phyloP scores from a whole-genome alignment of 805 yeast species.

The Metschnikowia gelsemii region DNA sequence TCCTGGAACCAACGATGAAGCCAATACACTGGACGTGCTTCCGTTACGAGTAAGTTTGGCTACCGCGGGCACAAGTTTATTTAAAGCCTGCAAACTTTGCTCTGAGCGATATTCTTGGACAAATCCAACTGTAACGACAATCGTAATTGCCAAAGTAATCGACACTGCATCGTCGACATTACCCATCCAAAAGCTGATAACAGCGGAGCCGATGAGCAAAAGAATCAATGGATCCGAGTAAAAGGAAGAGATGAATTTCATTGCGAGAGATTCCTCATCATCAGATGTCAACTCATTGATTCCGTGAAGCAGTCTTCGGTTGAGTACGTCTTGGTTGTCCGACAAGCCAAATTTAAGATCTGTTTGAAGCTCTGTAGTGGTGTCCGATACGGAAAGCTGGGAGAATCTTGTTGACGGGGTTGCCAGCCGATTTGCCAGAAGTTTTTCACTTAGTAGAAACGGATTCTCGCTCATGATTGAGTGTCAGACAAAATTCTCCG shows the following conservation, averaged over 20 bases:
- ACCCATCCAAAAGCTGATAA: slow-evolving; percentile 87
- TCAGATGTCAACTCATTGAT: slow-evolving; percentile 72
- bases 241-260: slow-evolving; percentile 76
- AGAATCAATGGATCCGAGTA: slow-evolving; percentile 90
- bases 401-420: slow-evolving; percentile 68
- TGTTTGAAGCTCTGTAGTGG: slow-evolving; percentile 61
- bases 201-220: slow-evolving; percentile 85
- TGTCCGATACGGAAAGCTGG: slow-evolving; percentile 61
- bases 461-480: slow-evolving; percentile 42
- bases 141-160: slow-evolving; percentile 85
- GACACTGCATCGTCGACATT: slow-evolving; percentile 94
- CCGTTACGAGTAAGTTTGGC: slow-evolving; percentile 88
- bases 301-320: slow-evolving; percentile 76
- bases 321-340: slow-evolving; percentile 65
- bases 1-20: slow-evolving; percentile 90
- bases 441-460: slow-evolving; percentile 26
- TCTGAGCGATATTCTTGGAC: slow-evolving; percentile 97
- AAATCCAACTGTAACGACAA: slow-evolving; percentile 95
- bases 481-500: neutral
- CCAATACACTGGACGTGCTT: slow-evolving; percentile 74
- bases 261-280: slow-evolving; percentile 71
- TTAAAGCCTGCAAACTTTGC: slow-evolving; percentile 88
- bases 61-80: slow-evolving; percentile 93
- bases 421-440: slow-evolving; percentile 19
- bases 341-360: slow-evolving; percentile 59